Conservation (phyloP, 2,329 filamentous ascomycete genomes). For the Fusarium sarcochroum region DNA sequence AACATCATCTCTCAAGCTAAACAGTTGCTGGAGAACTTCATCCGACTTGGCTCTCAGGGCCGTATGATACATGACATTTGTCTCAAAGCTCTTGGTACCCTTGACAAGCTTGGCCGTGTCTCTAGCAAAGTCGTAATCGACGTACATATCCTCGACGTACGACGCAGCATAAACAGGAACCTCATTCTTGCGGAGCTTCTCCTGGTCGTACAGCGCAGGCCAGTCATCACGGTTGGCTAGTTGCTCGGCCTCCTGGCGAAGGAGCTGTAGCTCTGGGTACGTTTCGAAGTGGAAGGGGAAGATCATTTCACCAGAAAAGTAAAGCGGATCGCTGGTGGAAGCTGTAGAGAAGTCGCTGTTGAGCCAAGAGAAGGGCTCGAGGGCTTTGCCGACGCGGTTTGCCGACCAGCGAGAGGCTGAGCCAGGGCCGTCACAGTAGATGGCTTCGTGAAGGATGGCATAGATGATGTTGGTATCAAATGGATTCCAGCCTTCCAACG, state of each 20-base stretch:
- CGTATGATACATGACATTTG: slow-evolving; percentile 90
- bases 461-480: slow-evolving; percentile 88
- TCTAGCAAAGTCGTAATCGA: slow-evolving; percentile 80
- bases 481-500: slow-evolving; percentile 75
- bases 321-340: slow-evolving; percentile 67
- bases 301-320: slow-evolving; percentile 94
- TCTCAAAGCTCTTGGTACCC: slow-evolving; percentile 84
- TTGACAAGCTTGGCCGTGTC: slow-evolving; percentile 82
- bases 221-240: slow-evolving; percentile 79
- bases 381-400: slow-evolving; percentile 69
- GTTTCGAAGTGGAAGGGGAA: slow-evolving; percentile 88
- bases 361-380: slow-evolving; percentile 67
- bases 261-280: slow-evolving; percentile 79
- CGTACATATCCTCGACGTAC: slow-evolving; percentile 93
- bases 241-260: slow-evolving; percentile 77
- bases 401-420: slow-evolving; percentile 82
- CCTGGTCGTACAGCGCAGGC: slow-evolving; percentile 81
- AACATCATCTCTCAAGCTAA: slow-evolving; percentile 79
- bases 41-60: slow-evolving; percentile 80
- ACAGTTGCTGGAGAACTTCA: slow-evolving; percentile 82
- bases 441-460: slow-evolving; percentile 86
- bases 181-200: slow-evolving; percentile 79
- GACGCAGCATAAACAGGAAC: slow-evolving; percentile 90
- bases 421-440: slow-evolving; percentile 81
- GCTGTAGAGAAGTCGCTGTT: slow-evolving; percentile 47